Evolutionary conservation across 1,284 basidiomycete genomes (phyloP), one percentile per base, ranked within the genome.

Genomic region (Rhodotorula mucilaginosa): DNA sequence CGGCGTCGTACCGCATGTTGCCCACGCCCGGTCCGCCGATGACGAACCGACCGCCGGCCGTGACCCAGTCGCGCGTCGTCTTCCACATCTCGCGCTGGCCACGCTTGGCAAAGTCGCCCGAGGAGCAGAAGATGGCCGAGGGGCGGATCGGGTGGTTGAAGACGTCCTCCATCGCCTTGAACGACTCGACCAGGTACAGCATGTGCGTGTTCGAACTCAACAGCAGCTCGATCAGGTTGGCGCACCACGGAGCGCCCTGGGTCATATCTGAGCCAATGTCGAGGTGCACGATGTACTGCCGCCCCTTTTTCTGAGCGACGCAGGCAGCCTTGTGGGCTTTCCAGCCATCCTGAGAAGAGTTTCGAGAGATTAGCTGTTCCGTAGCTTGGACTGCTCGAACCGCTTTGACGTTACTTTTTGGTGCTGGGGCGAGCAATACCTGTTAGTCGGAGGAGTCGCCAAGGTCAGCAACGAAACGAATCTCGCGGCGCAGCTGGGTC

Each of bases 261-360:
- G 60, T 58, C 29, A 47, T 58, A 0, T 29, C n/a, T 18, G 52
- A 60, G 29, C 26, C 29, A 13, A 49, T 49, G 60, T 67, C 66
- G 31, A 67, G 29, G 54, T 67, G 66, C 2, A 56, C 46, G 47
- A 62, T 44, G 54, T 49, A 62, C 23, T 60, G 66, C 16, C 57
- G 29, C 15, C 15, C 16, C 5, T 34, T 49, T 10, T 44, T 26
- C 31, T 16, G 10, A 3, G 66, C 46, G 6, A 15, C 3, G n/a
- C 66, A 62, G 16, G 60, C 66, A 2, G 66, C 34, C 47, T 62
- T 61, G 66, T 67, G 66, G 7, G 34, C 23, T 26, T 49, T 57
- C 60, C 66, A 67, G 66, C 58, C 26, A 7, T 21, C 10, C 65
- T 66, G 26, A 19, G 57, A 39, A 13, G n/a, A 26, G 51, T 5